Percentiles rank a stretch among this genome's conserved stretches.
Evolutionary conservation across 2,329 filamentous ascomycete species (phyloP).

Genomic region (Microsporum canis): DNA sequence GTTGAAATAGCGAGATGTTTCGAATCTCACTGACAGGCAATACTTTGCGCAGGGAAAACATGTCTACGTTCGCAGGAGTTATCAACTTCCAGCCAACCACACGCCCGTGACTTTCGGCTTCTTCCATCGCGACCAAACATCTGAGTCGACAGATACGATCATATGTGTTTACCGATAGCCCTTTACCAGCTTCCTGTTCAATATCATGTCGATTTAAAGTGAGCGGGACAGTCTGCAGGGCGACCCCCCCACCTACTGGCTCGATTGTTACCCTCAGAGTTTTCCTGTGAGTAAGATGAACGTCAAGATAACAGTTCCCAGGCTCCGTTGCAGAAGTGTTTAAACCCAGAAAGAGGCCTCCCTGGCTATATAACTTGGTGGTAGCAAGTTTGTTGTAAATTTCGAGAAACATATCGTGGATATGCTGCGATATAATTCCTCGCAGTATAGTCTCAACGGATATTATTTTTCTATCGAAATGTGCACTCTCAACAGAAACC

Average conservation of each 20-base stretch:
- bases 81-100: conserved; percentile 25
- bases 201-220: conserved; percentile 49
- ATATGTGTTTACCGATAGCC: conserved; percentile 29
- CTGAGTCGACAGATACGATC: conserved; percentile 29
- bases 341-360: conserved; percentile 49
- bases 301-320: conserved; percentile 53
- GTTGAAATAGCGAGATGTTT: conserved; percentile 60
- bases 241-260: conserved; percentile 64
- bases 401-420: conserved; percentile 56
- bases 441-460: conserved; percentile 66
- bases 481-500: conserved; percentile 55
- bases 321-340: conserved; percentile 51
- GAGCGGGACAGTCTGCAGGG: conserved; percentile 54
- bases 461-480: conserved; percentile 54
- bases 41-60: conserved; percentile 43
- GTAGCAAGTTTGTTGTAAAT: conserved; percentile 51
- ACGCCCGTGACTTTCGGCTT: conserved; percentile 28
- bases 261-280: conserved; percentile 57
- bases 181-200: conserved; percentile 50
- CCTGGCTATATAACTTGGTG: conserved; percentile 50
- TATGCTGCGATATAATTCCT: conserved; percentile 62
- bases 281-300: conserved; percentile 57
- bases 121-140: conserved; percentile 30
- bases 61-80: conserved; percentile 27
- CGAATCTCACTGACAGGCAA: conserved; percentile 55